Evolutionary conservation across 129 eudicot species (phyloP), one percentile per base, ranked within the genome.

Genomic region (Cynara cardunculus): DNA sequence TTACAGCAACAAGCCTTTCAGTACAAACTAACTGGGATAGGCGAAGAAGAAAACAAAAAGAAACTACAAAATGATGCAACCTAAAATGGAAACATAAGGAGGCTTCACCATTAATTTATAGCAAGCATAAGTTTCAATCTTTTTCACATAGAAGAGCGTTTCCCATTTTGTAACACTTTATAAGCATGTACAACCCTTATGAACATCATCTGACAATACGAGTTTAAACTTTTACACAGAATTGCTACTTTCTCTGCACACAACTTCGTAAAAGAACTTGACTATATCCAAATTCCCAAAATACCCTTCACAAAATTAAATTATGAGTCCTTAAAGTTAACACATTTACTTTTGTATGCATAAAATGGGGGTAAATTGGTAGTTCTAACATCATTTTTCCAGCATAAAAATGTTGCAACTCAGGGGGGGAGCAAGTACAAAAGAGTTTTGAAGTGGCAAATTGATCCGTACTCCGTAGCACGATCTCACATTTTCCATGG

Each of bases 1-100:
- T 12, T 13, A 79, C 76, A 56, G 5, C 65, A n/a, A 19, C 64
- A 79, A 35, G 71, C 68, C 71, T 53, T 74, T 71, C 35, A 4
- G 46, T 68, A 27, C 74, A 67, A 25, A 44, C 64, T 14, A 76
- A 49, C 14, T 76, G 27, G 61, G 61, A 64, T 62, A 62, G 26
- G 59, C 61, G 5, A 76, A 18, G 18, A 77, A 16, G 25, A 59
- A 59, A 59, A 61, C 69, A 56, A 18, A 75, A 59, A 6, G 19
- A 30, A 22, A 73, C 14, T 14, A 41, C 61, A 24, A 73, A 74
- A 74, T 18, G 3, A 74, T 22, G 62, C 21, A 21, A 72, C 61
- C 46, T 25, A 72, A 39, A 70, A n/a, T 2, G 11, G 30, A 69
- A 69, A 30, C 56, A 22, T 31, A 66, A 44, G 25, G 31, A 79